These are phyloP conservation scores for Takashimella tepidaria DNA, from an alignment of 1,284 basidiomycete species.

Conservation along the genomic window DNA sequence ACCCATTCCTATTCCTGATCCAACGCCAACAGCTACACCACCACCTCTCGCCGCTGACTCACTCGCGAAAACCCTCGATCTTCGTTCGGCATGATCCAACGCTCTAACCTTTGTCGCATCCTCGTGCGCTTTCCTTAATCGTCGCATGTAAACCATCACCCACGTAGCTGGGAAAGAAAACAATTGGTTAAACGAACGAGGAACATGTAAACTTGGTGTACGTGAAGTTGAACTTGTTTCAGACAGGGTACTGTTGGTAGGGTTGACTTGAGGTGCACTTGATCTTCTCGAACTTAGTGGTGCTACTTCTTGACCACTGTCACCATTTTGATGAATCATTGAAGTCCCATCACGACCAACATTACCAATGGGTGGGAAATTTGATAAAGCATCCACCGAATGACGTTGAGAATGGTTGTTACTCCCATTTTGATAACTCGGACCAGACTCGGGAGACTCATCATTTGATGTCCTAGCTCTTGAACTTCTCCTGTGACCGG, in stretches of 20 bases:
- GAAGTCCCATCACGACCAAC: too few relatives aligned
- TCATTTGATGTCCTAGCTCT: neutral
- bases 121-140: slow-evolving; percentile 44
- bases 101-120: slow-evolving; percentile 42
- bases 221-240: slow-evolving; percentile 43
- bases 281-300: too few relatives aligned
- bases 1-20: neutral
- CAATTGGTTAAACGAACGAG: slow-evolving; percentile 29
- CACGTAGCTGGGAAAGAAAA: slow-evolving; percentile 41
- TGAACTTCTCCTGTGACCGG: neutral
- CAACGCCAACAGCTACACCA: neutral
- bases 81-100: slow-evolving; percentile 35
- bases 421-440: too few relatives aligned
- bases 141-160: slow-evolving; percentile 41
- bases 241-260: neutral
- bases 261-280: neutral
- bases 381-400: neutral
- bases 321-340: neutral
- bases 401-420: neutral
- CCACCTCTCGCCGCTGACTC: neutral
- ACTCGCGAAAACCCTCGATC: slow-evolving; percentile 33
- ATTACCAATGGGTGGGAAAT: too few relatives aligned
- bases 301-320: neutral
- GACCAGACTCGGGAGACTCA: too few relatives aligned
- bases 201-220: slow-evolving; percentile 40